phyloP scores from a whole-genome alignment of 192 early-diverging fungal genomes.

The Coemansia sp. region DNA sequence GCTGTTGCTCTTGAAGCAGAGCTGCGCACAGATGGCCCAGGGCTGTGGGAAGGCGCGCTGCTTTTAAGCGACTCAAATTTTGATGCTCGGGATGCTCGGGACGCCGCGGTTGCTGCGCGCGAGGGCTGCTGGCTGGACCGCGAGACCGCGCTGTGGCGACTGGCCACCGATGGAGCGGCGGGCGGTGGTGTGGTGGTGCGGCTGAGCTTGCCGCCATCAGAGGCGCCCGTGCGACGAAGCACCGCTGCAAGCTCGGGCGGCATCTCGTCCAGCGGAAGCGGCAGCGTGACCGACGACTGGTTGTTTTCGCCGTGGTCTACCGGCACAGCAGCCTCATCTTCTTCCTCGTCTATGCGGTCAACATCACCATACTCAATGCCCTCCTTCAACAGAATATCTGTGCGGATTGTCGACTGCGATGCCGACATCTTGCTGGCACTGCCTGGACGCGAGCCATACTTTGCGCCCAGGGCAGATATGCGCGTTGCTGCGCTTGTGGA shows the following conservation, averaged over 20 bases:
- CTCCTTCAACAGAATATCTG: slow-evolving; percentile 38
- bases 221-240: slow-evolving; percentile 43
- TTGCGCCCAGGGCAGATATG: slow-evolving; percentile 31
- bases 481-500: slow-evolving; percentile 43
- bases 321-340: slow-evolving; percentile 43
- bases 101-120: too few species aligned
- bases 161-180: slow-evolving; percentile 2
- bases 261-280: slow-evolving; percentile 44
- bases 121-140: neutral
- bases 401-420: slow-evolving; percentile 47
- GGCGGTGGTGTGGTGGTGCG: slow-evolving; percentile 23
- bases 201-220: slow-evolving; percentile 27
- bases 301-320: slow-evolving; percentile 17
- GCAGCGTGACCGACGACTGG: slow-evolving; percentile 41
- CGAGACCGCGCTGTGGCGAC: slow-evolving; percentile 12
- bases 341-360: slow-evolving; percentile 25
- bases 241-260: slow-evolving; percentile 47
- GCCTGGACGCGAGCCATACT: slow-evolving; percentile 22
- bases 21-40: neutral
- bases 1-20: slow-evolving; percentile 2
- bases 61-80: neutral
- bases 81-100: too few species aligned
- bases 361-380: slow-evolving; percentile 42
- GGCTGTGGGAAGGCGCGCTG: slow-evolving; percentile 3
- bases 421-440: slow-evolving; percentile 36